These are phyloP conservation scores for Coffea eugenioides DNA, from an alignment of 257 asterid genomes.

Conservation along the genomic window DNA sequence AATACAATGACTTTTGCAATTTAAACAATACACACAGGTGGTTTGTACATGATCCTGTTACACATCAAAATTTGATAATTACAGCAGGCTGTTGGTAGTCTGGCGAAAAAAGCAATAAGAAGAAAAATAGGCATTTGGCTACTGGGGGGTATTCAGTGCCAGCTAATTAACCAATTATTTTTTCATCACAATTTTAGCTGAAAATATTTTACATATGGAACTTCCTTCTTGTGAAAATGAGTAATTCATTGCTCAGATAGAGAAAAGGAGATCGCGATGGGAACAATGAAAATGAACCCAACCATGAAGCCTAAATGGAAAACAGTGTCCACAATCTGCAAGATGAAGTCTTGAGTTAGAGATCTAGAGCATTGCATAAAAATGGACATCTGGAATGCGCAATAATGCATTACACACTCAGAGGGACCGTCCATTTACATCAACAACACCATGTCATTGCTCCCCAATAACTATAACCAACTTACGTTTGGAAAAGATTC, in stretches of 20 bases:
- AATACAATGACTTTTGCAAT: background rate
- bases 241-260: background rate
- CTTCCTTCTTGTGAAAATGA: background rate
- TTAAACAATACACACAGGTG: background rate
- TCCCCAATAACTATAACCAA: conserved; percentile 16
- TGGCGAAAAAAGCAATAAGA: background rate
- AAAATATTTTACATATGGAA: background rate
- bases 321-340: background rate
- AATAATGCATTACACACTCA: background rate
- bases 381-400: background rate
- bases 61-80: too few relatives aligned
- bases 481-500: conserved; percentile 63
- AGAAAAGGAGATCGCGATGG: background rate
- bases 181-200: background rate
- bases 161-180: too few relatives aligned
- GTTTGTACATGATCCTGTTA: background rate
- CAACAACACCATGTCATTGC: background rate
- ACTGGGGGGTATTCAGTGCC: background rate
- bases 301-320: background rate
- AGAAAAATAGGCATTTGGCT: background rate
- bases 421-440: background rate
- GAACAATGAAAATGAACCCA: background rate
- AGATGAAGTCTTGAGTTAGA: background rate
- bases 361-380: background rate
- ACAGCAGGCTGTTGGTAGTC: background rate